Evolutionary conservation across 2,329 filamentous ascomycete species (phyloP).

Genomic region (Fusarium globosum): DNA sequence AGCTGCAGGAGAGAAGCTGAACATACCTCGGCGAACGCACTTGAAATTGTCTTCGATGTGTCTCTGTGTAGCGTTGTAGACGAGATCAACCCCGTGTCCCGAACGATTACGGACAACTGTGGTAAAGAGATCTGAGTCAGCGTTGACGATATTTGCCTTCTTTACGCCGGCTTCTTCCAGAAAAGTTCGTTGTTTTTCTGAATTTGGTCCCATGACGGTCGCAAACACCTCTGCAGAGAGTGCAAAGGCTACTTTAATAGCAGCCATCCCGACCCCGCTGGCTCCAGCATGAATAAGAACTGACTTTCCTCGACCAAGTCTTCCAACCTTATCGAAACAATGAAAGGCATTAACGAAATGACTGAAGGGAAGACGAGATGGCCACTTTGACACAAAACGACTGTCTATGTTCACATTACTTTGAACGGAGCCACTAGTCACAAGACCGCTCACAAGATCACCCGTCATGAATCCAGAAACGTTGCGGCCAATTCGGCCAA

Average conservation of each 20-base stretch:
- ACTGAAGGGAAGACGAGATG: conserved; percentile 49
- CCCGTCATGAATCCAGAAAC: conserved; percentile 49
- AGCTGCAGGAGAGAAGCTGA: not conserved
- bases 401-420: conserved; percentile 50
- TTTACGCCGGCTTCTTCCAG: conserved; percentile 52
- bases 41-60: conserved; percentile 47
- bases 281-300: conserved; percentile 59
- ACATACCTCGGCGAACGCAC: conserved; percentile 53
- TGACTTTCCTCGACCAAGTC: conserved; percentile 41
- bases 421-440: conserved; percentile 50
- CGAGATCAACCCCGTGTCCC: conserved; percentile 53
- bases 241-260: conserved; percentile 54
- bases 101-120: conserved; percentile 49
- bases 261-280: conserved; percentile 57
- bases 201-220: conserved; percentile 50
- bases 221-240: conserved; percentile 56
- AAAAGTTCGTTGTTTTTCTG: conserved; percentile 50
- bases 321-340: conserved; percentile 51
- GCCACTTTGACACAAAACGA: conserved; percentile 51
- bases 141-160: conserved; percentile 53
- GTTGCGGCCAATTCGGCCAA: conserved; percentile 50
- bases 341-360: conserved; percentile 57
- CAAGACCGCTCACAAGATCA: conserved; percentile 57
- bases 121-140: conserved; percentile 50
- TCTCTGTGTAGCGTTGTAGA: conserved; percentile 59